phyloP scores from a whole-genome alignment of 768 basidiomycete genomes.

The Filobasidium wieringae region DNA sequence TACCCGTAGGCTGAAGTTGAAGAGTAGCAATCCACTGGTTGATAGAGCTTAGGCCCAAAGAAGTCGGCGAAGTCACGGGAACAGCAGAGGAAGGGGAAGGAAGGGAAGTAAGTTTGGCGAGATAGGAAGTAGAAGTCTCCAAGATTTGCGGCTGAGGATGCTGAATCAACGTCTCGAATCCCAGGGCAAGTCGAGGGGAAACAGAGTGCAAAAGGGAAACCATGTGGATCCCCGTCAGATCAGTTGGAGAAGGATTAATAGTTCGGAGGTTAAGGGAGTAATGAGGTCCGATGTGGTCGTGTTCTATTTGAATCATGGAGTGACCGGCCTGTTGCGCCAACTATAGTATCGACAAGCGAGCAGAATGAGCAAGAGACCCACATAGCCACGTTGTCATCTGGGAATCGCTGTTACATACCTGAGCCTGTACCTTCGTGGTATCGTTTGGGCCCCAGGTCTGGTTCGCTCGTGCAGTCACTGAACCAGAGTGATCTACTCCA shows the following conservation, averaged over 20 bases:
- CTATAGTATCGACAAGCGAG: constrained; percentile 2
- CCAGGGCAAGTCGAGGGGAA: constrained; percentile 77
- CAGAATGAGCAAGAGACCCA: neutral
- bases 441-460: constrained; percentile 69
- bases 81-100: constrained; percentile 24
- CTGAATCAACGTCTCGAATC: constrained; percentile 73
- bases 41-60: constrained; percentile 21
- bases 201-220: constrained; percentile 86
- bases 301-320: constrained; percentile 86
- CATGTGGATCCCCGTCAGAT: constrained; percentile 81
- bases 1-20: constrained; percentile 67
- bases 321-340: constrained; percentile 45
- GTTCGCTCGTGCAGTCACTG: constrained; percentile 75
- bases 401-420: constrained; percentile 47
- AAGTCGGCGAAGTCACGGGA: constrained; percentile 20
- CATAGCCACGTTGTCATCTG: no score
- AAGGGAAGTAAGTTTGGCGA: constrained; percentile 39
- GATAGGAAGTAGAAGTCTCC: constrained; percentile 45
- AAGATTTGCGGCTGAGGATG: constrained; percentile 54
- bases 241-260: constrained; percentile 78
- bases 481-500: constrained; percentile 84
- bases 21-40: constrained; percentile 80
- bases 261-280: constrained; percentile 75
- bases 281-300: constrained; percentile 81
- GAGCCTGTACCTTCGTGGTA: constrained; percentile 74